phyloP scores from a whole-genome alignment of 345 rosid genomes.

The Linum trigynum region DNA sequence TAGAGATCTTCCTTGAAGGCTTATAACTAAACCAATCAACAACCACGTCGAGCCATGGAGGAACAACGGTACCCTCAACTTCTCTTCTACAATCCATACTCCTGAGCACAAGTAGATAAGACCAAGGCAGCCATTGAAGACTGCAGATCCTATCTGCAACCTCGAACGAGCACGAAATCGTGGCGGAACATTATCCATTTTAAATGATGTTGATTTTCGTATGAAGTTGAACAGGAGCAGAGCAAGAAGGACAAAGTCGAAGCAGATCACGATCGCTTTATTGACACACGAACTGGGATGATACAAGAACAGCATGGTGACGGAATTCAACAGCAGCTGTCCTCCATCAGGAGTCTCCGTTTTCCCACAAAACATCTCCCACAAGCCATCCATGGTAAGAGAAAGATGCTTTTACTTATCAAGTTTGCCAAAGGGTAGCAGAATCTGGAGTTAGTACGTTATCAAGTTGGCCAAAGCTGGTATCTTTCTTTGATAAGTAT shows the following conservation, averaged over 20 bases:
- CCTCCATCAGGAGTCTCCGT: slow-evolving; percentile 21
- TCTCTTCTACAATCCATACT: slow-evolving; percentile 51
- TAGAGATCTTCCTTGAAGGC: slow-evolving; percentile 30
- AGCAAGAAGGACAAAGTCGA: slow-evolving; percentile 39
- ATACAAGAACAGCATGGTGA: slow-evolving; percentile 13
- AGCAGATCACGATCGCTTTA: slow-evolving; percentile 39
- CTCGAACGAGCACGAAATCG: slow-evolving; percentile 23
- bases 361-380: slow-evolving; percentile 52
- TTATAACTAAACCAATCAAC: slow-evolving; percentile 37
- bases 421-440: too few species aligned
- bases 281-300: slow-evolving; percentile 44
- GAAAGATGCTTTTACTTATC: too few species aligned
- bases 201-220: slow-evolving; percentile 26
- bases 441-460: too few species aligned
- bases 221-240: slow-evolving; percentile 37
- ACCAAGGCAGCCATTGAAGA: slow-evolving; percentile 56
- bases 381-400: slow-evolving; percentile 32
- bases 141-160: slow-evolving; percentile 39
- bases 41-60: slow-evolving; percentile 65
- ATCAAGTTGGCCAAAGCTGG: too few species aligned
- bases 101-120: slow-evolving; percentile 44
- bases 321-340: slow-evolving; percentile 14
- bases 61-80: slow-evolving; percentile 28
- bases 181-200: slow-evolving; percentile 12
- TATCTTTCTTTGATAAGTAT: too few species aligned